Base-by-base conservation (phyloP, 2,329 filamentous ascomycete genomes). In the Aspergillus viridinutans region DNA sequence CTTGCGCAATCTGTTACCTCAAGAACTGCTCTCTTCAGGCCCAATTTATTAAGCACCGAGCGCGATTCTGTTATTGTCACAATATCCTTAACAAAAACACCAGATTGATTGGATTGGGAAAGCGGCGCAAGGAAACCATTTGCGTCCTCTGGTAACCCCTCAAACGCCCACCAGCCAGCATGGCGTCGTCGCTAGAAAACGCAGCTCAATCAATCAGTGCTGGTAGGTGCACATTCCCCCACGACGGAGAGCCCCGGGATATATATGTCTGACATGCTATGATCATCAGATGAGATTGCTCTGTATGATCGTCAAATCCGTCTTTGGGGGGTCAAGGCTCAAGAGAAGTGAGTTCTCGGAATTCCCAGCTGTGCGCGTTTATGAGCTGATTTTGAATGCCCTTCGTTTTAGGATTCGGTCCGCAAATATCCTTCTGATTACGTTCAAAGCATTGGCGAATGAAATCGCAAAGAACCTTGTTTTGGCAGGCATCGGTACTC, bases 381-480 rank as follows among this genome's bases (percentile, higher is more conserved):
- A 21, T 7, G 58, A 55, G 25, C 52, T 54, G 10, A 29, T 10
- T n/a, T 21, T 48, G 32, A 40, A 47, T 51, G 29, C 23, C 26
- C 10, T 47, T 25, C 10, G 20, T 49, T 21, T 35, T 56, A 91
- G 89, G 71, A 92, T 99, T 57, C 90, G 93, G 66, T 89, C 84
- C 58, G 91, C 94, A 58, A 92, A 92, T 69, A 89, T 99, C 65
- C 86, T 97, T 49, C 85, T 99, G 61, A 88, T 99, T 64, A 92
- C 87, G 29, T 86, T 96, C 73, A 90, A 89, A 69, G 92, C 90
- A 0, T 84, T 99, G 17, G 92, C 90, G 57, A 95, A 93, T 71
- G 94, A 99, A 76, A 89, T 97, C 54, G 92, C 94, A 61, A 99
- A 99, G 80, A 99, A 97, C 71, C 86, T 99, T 23, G 93, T 97